A percentile compares a stretch with the other conserved stretches of the same genome.
phyloP scores from a whole-genome alignment of 805 yeast species.

The Diddensiella caesifluorescens region DNA sequence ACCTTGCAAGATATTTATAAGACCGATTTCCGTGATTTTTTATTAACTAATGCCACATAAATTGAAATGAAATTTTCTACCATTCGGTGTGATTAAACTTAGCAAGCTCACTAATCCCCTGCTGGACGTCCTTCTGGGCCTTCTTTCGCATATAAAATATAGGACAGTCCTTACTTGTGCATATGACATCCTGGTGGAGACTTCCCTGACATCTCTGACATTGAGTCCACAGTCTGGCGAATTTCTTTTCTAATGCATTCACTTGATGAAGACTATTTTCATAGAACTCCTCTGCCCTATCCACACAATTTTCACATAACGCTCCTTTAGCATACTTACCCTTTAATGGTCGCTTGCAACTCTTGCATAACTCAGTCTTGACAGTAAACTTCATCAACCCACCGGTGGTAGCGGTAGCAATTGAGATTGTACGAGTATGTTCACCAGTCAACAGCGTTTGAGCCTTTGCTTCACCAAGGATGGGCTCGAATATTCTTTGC shows the following conservation, averaged over 20 bases:
- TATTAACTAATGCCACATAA: too few relatives aligned
- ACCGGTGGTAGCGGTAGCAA: slow-evolving; percentile 70
- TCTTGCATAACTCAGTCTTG: slow-evolving; percentile 81
- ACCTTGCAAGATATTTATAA: slow-evolving; percentile 12
- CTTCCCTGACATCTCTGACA: slow-evolving; percentile 98
- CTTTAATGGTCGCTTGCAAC: slow-evolving; percentile 74
- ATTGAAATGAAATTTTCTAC: slow-evolving; percentile 15
- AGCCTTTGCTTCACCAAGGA: slow-evolving; percentile 79
- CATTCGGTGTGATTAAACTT: slow-evolving; percentile 53
- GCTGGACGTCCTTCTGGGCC: slow-evolving; percentile 65
- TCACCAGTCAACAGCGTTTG: slow-evolving; percentile 74
- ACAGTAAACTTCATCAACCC: slow-evolving; percentile 90
- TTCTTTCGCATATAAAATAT: slow-evolving; percentile 94
- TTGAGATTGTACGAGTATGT: slow-evolving; percentile 70
- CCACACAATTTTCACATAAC: slow-evolving; percentile 72
- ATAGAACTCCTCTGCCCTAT: slow-evolving; percentile 69
- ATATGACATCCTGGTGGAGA: slow-evolving; percentile 88
- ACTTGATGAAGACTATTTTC: slow-evolving; percentile 75
- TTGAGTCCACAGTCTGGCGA: slow-evolving; percentile 92
- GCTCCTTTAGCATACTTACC: slow-evolving; percentile 56
- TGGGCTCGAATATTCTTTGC: slow-evolving; percentile 90
- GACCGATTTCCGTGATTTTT: slow-evolving; percentile 12
- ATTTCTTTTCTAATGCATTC: slow-evolving; percentile 74
- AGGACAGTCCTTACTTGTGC: slow-evolving; percentile 95
- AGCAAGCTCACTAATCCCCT: slow-evolving; percentile 51